Percentiles rank a stretch among this genome's conserved stretches.
Conservation (phyloP, 2,329 filamentous ascomycete species). For the Venturia carpophila region DNA sequence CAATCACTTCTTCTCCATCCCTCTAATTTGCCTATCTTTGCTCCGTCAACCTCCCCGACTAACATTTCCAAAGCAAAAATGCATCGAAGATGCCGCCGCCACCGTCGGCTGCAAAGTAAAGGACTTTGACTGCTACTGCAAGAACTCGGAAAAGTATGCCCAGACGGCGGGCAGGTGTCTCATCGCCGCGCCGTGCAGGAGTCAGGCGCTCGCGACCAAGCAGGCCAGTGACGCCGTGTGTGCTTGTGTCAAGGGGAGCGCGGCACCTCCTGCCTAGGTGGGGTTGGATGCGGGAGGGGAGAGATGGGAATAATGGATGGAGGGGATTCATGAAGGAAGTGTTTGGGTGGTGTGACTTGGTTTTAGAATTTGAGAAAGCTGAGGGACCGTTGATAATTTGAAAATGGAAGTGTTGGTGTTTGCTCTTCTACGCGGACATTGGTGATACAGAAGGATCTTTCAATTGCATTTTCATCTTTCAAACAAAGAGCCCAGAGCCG, state of each 20-base stretch:
- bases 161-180: background rate
- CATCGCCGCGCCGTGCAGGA: background rate
- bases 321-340: too few relatives aligned
- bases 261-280: background rate
- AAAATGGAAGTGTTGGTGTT: too few relatives aligned
- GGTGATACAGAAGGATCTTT: too few relatives aligned
- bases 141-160: background rate
- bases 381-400: too few relatives aligned
- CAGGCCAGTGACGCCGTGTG: background rate
- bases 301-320: background rate
- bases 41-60: background rate
- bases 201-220: background rate
- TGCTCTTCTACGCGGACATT: too few relatives aligned
- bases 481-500: too few relatives aligned
- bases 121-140: constrained; percentile 3
- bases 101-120: background rate
- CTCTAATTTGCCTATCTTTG: too few relatives aligned
- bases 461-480: too few relatives aligned
- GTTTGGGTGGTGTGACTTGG: background rate
- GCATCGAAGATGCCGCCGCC: background rate
- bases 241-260: background rate
- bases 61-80: background rate
- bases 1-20: too few relatives aligned
- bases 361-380: too few relatives aligned
- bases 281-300: background rate